Percentiles rank a stretch among this genome's conserved stretches.
Conservation (phyloP, 306 rosid genomes). For the Ormosia emarginata region DNA sequence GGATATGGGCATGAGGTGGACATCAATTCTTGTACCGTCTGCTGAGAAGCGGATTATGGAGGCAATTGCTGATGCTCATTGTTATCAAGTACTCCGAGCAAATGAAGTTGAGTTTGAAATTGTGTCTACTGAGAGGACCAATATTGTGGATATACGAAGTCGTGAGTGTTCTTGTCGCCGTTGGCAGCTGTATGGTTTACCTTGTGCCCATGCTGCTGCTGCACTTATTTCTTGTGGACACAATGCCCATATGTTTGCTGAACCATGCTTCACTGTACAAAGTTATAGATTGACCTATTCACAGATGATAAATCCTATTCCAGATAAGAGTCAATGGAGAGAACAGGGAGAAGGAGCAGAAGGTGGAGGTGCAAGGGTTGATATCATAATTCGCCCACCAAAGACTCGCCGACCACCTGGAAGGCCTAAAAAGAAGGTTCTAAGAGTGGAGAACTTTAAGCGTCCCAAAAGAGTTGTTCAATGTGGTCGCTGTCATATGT, state of each 20-base stretch:
- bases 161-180: conserved; percentile 94
- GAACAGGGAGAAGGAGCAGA: conserved; percentile 76
- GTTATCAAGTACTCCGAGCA: conserved; percentile 97
- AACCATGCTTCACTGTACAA: conserved; percentile 82
- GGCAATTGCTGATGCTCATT: conserved; percentile 90
- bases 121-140: conserved; percentile 95
- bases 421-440: conserved; percentile 94
- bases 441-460: conserved; percentile 83
- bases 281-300: conserved; percentile 79
- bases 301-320: conserved; percentile 70
- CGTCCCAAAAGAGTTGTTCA: conserved; percentile 96
- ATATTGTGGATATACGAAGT: conserved; percentile 85
- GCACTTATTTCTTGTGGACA: conserved; percentile 96
- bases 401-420: conserved; percentile 96
- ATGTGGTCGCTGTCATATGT: conserved; percentile 97
- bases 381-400: conserved; percentile 72
- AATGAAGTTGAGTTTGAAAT: conserved; percentile 97
- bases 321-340: conserved; percentile 79
- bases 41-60: conserved; percentile 85
- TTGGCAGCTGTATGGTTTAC: conserved; percentile 95
- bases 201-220: conserved; percentile 99
- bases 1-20: conserved; percentile 74
- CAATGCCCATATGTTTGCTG: conserved; percentile 79
- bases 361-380: conserved; percentile 75
- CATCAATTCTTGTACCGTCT: conserved; percentile 89